These are phyloP conservation scores for Penicillium italicum DNA, from an alignment of 2,329 filamentous ascomycete genomes.

Conservation along the genomic window DNA sequence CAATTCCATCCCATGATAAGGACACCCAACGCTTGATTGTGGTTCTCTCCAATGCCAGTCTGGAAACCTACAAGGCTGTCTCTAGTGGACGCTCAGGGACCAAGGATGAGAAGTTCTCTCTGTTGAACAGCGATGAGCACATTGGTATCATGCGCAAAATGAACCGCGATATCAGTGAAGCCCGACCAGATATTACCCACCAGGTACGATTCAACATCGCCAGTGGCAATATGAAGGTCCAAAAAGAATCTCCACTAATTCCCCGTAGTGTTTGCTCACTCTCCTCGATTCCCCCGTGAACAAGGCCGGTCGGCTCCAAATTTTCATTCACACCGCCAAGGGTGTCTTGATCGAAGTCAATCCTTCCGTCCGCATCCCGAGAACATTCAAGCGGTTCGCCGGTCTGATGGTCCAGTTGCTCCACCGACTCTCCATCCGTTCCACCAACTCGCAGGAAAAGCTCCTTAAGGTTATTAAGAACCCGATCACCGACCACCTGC, in stretches of 20 bases:
- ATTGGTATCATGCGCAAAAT: slow-evolving; percentile 99
- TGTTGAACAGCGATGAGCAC: slow-evolving; percentile 98
- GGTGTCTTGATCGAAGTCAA: slow-evolving; percentile 97
- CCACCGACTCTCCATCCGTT: slow-evolving; percentile 91
- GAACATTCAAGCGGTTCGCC: slow-evolving; percentile 98
- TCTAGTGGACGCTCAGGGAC: slow-evolving; percentile 64
- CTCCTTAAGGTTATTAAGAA: slow-evolving; percentile 96
- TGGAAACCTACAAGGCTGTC: slow-evolving; percentile 94
- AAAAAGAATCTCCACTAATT: slow-evolving; percentile 6
- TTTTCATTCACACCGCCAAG: slow-evolving; percentile 97
- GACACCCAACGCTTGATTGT: slow-evolving; percentile 89
- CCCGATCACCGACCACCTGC: slow-evolving; percentile 93
- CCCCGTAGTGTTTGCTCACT: slow-evolving; percentile 80
- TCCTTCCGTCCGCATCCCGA: slow-evolving; percentile 93
- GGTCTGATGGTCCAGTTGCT: slow-evolving; percentile 98
- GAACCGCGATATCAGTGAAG: slow-evolving; percentile 97
- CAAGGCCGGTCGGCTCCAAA: slow-evolving; percentile 95
- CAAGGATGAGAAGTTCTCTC: slow-evolving; percentile 87
- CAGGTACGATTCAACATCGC: slow-evolving; percentile 63
- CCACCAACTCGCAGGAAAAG: slow-evolving; percentile 95
- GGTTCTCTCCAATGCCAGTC: slow-evolving; percentile 91
- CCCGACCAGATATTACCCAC: slow-evolving; percentile 94
- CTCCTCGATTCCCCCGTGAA: slow-evolving; percentile 97
- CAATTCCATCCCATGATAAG: slow-evolving; percentile 82
- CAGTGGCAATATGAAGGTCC: not conserved